A percentile compares a stretch with the other conserved stretches of the same genome.
These are phyloP conservation scores for Trifolium pratense DNA, from an alignment of 306 rosid species.

Conservation along the genomic window DNA sequence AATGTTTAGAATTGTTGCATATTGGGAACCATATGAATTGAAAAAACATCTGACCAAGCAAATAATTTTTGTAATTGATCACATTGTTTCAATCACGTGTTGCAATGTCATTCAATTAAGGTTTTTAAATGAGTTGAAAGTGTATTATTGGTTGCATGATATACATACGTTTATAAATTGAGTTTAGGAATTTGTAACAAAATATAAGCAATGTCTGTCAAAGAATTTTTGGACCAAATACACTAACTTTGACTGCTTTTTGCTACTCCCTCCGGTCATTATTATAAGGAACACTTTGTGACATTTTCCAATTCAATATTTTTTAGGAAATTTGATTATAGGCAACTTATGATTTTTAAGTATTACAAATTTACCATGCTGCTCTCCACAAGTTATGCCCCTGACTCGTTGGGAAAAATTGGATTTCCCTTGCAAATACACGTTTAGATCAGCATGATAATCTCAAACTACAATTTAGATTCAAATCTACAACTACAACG, in stretches of 20 bases:
- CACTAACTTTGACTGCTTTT: no score
- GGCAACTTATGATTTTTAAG: no score
- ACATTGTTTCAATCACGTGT: not conserved
- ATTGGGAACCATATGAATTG: conserved; percentile 17
- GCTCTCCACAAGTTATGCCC: not conserved
- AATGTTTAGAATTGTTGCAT: not conserved
- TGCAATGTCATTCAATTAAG: not conserved
- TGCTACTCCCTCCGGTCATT: no score
- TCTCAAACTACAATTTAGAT: not conserved
- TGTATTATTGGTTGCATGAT: not conserved
- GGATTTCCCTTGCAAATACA: no score
- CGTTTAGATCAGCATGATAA: no score
- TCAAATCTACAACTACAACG: not conserved
- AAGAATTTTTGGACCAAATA: no score
- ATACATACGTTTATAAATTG: not conserved
- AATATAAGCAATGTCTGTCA: no score
- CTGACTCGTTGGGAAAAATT: no score
- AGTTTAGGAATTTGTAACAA: not conserved
- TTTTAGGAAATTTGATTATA: no score
- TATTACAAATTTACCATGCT: no score
- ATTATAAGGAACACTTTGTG: no score
- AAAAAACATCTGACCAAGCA: conserved; percentile 17
- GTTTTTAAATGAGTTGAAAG: not conserved
- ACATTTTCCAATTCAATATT: no score
- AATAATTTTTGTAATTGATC: conserved; percentile 26